Evolutionary conservation across 2,329 filamentous ascomycete genomes (phyloP), one percentile per base, ranked within the genome.

Genomic region (Epichloe brachyelytri): DNA sequence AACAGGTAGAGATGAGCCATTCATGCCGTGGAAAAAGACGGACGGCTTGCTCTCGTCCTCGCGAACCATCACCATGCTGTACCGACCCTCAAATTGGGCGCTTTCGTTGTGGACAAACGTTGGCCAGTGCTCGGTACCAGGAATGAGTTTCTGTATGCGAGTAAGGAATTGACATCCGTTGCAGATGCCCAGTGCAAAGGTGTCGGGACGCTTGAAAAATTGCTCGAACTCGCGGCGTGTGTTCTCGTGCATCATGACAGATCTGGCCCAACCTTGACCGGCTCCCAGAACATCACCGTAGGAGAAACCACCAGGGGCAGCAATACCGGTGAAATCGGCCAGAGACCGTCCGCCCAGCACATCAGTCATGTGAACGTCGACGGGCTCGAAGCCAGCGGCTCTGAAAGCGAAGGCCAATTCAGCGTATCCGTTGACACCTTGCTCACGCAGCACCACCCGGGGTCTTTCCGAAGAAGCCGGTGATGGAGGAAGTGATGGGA

Each of bases 341-440:
- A 98, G 81, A 0, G 87, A 89, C 55, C 87, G 82, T 15, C 86
- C 85, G 11, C 80, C 82, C 22, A 88, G 82, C 51, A 97, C 83
- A 60, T 97, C 91, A 3, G 86, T 93, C 93, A 98, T 97, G 75
- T 96, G 91, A 1, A 97, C 85, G 63, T 98, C 91, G 45, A 97
- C 80, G 14, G 90, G 82, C 47, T 89, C 84, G 71, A 97, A 97
- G 38, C 91, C 91, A 43, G 93, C 91, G 37, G 83, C 82, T 57
- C 85, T 83, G 76, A 97, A 97, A 46, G 90, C 89, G 63, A 95
- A 97, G 1, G 93, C 93, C 88, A 98, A 95, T 68, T 98, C 93
- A n/a, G 88, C 83, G 61, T 96, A 82, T 41, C 90, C 88, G 70
- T 98, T 97, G 58, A 95, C 88, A 65, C 93, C 93, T 67, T 96